Conservation (phyloP, 2,329 filamentous ascomycete genomes). For the Colletotrichum brevisporum region DNA sequence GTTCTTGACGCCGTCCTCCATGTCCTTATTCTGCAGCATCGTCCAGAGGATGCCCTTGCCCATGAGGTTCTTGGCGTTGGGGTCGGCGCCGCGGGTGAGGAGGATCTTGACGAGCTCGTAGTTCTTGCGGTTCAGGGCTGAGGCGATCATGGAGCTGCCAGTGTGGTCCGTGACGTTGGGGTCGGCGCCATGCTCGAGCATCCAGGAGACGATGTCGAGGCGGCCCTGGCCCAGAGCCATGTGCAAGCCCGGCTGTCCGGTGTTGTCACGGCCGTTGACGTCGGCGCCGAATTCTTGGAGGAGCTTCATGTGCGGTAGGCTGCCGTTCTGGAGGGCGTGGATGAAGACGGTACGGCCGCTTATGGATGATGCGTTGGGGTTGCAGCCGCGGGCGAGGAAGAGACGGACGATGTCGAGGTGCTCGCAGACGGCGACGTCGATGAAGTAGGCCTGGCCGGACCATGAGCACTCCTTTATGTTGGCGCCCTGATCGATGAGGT, state of each 20-base stretch:
- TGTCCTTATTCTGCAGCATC: conserved; percentile 30
- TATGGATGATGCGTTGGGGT: conserved; percentile 47
- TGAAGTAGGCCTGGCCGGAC: conserved; percentile 34
- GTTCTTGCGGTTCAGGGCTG: conserved; percentile 49
- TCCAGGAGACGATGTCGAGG: conserved; percentile 50
- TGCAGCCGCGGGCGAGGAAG: conserved; percentile 54
- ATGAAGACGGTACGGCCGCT: conserved; percentile 49
- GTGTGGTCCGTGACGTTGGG: conserved; percentile 47
- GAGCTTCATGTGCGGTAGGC: conserved; percentile 33
- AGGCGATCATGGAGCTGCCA: conserved; percentile 51
- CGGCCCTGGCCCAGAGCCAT: conserved; percentile 46
- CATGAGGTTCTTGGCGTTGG: conserved; percentile 36
- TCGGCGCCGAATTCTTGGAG: conserved; percentile 42
- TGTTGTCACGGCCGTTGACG: conserved; percentile 46
- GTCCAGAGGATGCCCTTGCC: conserved; percentile 33
- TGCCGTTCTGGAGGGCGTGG: conserved; percentile 45
- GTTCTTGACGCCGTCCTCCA: conserved; percentile 26
- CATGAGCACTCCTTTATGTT: conserved; percentile 38
- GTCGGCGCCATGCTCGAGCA: conserved; percentile 53
- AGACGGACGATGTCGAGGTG: conserved; percentile 40
- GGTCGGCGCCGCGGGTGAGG: conserved; percentile 42
- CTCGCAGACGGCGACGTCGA: conserved; percentile 38
- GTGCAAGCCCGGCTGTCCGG: conserved; percentile 44
- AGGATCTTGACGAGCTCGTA: conserved; percentile 40
- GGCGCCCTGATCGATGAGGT: conserved; percentile 40